A percentile compares a stretch with the other conserved stretches of the same genome.
These are phyloP conservation scores for Coniochaeta sp. DNA, from an alignment of 2,329 filamentous ascomycete genomes.

Conservation along the genomic window DNA sequence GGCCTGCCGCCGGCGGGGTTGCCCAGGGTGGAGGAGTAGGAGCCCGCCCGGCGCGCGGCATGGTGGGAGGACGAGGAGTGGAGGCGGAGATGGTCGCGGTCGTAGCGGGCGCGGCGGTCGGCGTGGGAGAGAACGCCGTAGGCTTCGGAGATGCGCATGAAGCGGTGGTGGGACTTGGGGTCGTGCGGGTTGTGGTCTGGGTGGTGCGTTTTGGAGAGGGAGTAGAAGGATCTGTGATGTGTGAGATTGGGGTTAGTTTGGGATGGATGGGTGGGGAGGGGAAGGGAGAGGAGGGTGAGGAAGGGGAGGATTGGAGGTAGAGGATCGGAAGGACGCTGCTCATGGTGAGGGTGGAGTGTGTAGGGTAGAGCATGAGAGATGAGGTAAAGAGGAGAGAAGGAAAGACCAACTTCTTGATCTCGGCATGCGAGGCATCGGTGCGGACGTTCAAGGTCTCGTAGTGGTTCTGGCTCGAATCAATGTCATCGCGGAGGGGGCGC, in stretches of 20 bases:
- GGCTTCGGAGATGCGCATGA: slow-evolving; percentile 77
- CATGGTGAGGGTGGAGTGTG: too few relatives aligned
- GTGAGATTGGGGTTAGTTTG: slow-evolving; percentile 16
- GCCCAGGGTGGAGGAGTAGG: slow-evolving; percentile 49
- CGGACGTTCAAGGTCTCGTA: slow-evolving; percentile 78
- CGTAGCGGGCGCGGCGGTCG: slow-evolving; percentile 72
- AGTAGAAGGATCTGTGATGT: slow-evolving; percentile 64
- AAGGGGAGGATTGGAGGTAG: neutral
- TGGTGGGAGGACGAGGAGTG: slow-evolving; percentile 24
- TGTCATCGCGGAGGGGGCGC: slow-evolving; percentile 16
- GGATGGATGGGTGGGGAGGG: neutral
- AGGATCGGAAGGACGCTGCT: too few relatives aligned
- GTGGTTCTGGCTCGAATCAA: slow-evolving; percentile 47
- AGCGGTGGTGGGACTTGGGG: slow-evolving; percentile 47
- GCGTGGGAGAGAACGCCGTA: slow-evolving; percentile 70
- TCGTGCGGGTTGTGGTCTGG: slow-evolving; percentile 80
- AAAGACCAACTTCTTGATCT: slow-evolving; percentile 70
- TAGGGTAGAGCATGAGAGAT: too few relatives aligned
- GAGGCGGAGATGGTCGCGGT: slow-evolving; percentile 55
- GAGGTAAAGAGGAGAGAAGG: too few relatives aligned
- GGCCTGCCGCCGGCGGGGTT: slow-evolving; percentile 67
- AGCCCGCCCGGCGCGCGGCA: slow-evolving; percentile 28
- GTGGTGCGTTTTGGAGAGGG: slow-evolving; percentile 84
- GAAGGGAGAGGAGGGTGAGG: neutral
- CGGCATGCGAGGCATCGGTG: slow-evolving; percentile 58